phyloP scores from a whole-genome alignment of 768 basidiomycete genomes.

The Termitomyces eurrhizus region DNA sequence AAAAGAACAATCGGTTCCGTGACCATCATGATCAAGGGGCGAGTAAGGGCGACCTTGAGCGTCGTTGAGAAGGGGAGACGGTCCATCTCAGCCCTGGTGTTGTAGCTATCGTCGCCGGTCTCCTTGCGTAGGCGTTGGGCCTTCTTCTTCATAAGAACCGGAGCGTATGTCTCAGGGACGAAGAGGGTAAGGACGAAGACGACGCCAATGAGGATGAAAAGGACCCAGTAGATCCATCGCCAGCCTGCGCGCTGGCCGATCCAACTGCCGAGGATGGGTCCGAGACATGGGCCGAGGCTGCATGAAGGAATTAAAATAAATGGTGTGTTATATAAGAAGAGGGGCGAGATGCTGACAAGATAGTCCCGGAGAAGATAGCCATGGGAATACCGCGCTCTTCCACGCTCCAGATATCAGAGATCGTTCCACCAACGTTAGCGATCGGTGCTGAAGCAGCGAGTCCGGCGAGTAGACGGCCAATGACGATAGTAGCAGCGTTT shows the following conservation, averaged over 20 bases:
- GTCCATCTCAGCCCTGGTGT: constrained; percentile 8
- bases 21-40: constrained; percentile 13
- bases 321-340: neutral
- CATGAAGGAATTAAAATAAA: too few relatives aligned
- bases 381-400: constrained; percentile 43
- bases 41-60: constrained; percentile 6
- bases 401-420: constrained; percentile 39
- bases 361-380: constrained; percentile 42
- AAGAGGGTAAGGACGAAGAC: constrained; percentile 34
- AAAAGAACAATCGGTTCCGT: constrained; percentile 13
- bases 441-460: constrained; percentile 14
- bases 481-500: constrained; percentile 22
- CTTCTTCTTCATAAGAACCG: constrained; percentile 40
- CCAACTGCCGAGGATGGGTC: constrained; percentile 48
- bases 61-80: constrained; percentile 1
- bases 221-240: constrained; percentile 49
- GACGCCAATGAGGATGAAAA: constrained; percentile 37
- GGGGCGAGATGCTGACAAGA: constrained; percentile 31
- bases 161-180: constrained; percentile 51
- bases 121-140: constrained; percentile 36
- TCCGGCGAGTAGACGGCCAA: constrained; percentile 35
- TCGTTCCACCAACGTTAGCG: constrained; percentile 41
- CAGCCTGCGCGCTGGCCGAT: constrained; percentile 41
- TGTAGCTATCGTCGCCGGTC: constrained; percentile 21
- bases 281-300: constrained; percentile 42